Base-by-base conservation (phyloP, 441 rosid genomes). In the Corymbia citriodora region DNA sequence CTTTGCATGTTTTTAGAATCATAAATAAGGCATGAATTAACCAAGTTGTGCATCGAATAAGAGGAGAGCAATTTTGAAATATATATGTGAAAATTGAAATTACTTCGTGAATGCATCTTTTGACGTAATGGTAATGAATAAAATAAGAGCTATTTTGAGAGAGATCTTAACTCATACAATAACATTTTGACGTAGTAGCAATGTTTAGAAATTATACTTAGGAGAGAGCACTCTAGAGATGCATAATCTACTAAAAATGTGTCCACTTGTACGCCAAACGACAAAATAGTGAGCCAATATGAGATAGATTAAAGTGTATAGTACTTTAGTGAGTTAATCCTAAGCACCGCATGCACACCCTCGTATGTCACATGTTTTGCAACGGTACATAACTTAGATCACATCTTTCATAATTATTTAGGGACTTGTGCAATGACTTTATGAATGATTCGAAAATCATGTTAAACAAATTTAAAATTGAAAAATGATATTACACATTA, bases 271-370 rank as follows among this genome's bases (percentile, higher is more conserved):
- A 29, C 16, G 5, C 8, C 17, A 65, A n/a, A 2, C 1, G 5
- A n/a, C 0, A 65, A 0, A 63, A 15, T 0, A 7, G 5, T 0
- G 0, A n/a, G 7, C n/a, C 0, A 0, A 2, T 2, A n/a, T 65
- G 9, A 0, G 8, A 63, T 1, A 0, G 1, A 3, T 2, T 29
- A 65, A 65, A 65, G 19, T 1, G 1, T 3, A 65, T 5, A 65
- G 4, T n/a, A 7, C 36, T 3, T 65, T 14, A 65, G 31, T 16
- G 10, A n/a, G 19, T 65, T 65, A 65, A 15, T n/a, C 1, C 16
- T 7, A 15, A 7, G 5, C 7, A n/a, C 12, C 33, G 15, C 63
- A 63, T 29, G 17, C 33, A 13, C 33, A 29, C 33, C n/a, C 29
- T 31, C 29, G 13, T 63, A 3, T 13, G 31, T 68, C 1, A 3